phyloP scores from a whole-genome alignment of 345 rosid genomes.

The Excoecaria agallocha region DNA sequence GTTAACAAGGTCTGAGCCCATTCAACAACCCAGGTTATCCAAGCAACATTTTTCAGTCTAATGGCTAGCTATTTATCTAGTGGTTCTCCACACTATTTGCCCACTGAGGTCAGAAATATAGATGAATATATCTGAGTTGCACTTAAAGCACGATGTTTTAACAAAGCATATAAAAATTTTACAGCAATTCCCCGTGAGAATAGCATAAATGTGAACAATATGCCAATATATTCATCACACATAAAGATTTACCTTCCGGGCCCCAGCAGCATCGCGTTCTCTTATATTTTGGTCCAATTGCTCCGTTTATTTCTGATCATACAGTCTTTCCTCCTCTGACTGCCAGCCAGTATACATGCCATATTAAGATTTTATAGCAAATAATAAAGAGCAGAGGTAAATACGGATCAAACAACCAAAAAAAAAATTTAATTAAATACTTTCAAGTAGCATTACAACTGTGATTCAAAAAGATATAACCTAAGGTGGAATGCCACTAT shows the following conservation, averaged over 20 bases:
- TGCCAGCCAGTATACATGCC: no score
- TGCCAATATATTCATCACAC: no score
- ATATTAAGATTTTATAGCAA: no score
- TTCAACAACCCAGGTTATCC: no score
- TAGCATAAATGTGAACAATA: not conserved
- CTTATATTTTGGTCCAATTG: no score
- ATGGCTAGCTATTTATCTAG: not conserved
- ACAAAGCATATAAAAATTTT: not conserved
- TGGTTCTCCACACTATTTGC: not conserved
- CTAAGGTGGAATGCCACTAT: not conserved
- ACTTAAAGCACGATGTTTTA: not conserved
- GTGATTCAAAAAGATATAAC: not conserved
- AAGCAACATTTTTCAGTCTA: no score
- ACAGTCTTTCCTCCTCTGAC: no score
- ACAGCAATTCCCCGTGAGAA: not conserved
- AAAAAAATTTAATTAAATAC: not conserved
- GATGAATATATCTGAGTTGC: not conserved
- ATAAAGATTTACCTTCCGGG: no score
- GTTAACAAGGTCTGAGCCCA: no score
- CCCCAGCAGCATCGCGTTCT: no score
- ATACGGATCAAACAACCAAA: not conserved
- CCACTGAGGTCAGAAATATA: not conserved
- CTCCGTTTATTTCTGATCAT: no score
- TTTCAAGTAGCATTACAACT: not conserved
- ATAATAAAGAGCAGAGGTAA: conserved; percentile 6